phyloP scores from a whole-genome alignment of 768 basidiomycete genomes.

The Ramaria sp. region DNA sequence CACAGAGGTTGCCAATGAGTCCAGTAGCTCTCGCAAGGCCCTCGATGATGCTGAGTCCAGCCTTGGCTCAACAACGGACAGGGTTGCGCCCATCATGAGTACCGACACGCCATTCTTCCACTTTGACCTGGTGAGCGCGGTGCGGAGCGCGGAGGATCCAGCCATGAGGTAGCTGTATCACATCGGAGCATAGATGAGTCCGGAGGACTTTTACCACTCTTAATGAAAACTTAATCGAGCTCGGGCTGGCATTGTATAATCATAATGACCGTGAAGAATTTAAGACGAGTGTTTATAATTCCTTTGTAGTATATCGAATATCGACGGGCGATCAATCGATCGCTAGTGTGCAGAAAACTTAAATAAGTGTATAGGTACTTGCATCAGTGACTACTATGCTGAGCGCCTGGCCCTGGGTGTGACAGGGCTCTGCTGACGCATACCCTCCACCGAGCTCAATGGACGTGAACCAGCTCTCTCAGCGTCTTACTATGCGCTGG shows the following conservation, averaged over 20 bases:
- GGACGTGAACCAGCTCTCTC: conserved; percentile 3
- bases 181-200: too few species aligned
- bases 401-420: not conserved
- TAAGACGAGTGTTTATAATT: too few species aligned
- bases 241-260: too few species aligned
- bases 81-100: conserved; percentile 11
- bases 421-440: too few species aligned
- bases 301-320: too few species aligned
- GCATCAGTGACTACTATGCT: too few species aligned
- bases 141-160: conserved; percentile 48
- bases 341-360: too few species aligned
- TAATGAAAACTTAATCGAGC: too few species aligned
- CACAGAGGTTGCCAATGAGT: conserved; percentile 11
- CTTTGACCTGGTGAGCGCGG: conserved; percentile 67
- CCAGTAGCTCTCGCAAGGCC: conserved; percentile 17
- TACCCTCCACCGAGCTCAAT: not conserved
- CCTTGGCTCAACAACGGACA: conserved; percentile 9
- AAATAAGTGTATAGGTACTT: too few species aligned
- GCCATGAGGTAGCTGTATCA: not conserved
- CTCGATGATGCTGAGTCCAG: conserved; percentile 12
- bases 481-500: conserved; percentile 2
- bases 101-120: conserved; percentile 82
- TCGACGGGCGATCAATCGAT: too few species aligned
- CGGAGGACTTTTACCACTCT: too few species aligned
- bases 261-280: too few species aligned